Base-by-base conservation (phyloP, 1,284 basidiomycete genomes). In the Laetiporus sulphureus region DNA sequence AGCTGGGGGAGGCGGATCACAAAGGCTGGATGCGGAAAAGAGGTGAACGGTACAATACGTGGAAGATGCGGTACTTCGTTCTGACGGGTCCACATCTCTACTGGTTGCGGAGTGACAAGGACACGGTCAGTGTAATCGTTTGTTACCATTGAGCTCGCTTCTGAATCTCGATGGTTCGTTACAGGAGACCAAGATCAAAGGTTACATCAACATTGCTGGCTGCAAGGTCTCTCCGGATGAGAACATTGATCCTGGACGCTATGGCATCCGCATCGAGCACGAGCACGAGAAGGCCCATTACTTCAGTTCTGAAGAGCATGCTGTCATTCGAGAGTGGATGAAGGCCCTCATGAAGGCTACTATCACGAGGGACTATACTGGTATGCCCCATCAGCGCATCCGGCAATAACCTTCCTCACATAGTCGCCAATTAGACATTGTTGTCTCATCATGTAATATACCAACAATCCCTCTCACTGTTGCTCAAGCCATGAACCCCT, bases 331-430 rank as follows among this genome's bases (percentile, higher is more conserved):
- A 11, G 91, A 92, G 52, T 99, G 96, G 96, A 99, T 99, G 95
- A 99, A 99, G 71, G 91, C 92, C 8, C 79, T 99, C 54, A 97
- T 98, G 91, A 99, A 99, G 65, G 89, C 93, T 2, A 98, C 95
- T 4, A 99, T 99, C 56, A 86, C 80, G 13, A 72, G 96, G 42
- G 92, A 96, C 62, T 95, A 93, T 60, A 74, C 82, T 10, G 86
- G 91, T 92, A 8, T 27, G 25, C 13, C 33, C 27, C 38, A 13
- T 21, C 32, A 10, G 24, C 41, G 45, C 1, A 49, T 24, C 15
- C 5, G n/a, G n/a, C n/a, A n/a, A n/a, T n/a, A n/a, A n/a, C n/a
- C n/a, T n/a, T n/a, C n/a, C n/a, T n/a, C n/a, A n/a, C n/a, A n/a
- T n/a, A n/a, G n/a, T n/a, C n/a, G n/a, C n/a, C n/a, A n/a, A n/a